These are phyloP conservation scores for Mycena epipterygia DNA, from an alignment of 768 basidiomycete genomes.

Conservation along the genomic window DNA sequence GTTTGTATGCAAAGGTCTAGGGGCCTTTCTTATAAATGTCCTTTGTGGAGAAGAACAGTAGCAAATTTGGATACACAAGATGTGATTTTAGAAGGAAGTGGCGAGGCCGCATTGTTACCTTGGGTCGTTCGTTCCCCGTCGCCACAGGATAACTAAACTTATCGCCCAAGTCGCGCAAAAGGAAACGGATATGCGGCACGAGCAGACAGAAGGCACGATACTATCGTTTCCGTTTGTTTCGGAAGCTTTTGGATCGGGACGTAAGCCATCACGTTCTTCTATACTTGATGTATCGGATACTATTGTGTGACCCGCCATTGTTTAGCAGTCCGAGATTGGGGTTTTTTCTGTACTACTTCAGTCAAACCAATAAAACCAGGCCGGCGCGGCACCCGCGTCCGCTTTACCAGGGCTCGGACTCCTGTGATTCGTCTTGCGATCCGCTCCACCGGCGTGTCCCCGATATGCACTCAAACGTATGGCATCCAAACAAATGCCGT, in stretches of 20 bases:
- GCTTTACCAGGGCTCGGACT: not conserved
- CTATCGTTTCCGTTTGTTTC: not conserved
- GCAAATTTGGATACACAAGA: not conserved
- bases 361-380: too few relatives aligned
- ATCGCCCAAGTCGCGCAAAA: not conserved
- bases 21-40: too few relatives aligned
- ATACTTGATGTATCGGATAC: too few relatives aligned
- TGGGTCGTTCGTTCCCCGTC: conserved; percentile 26
- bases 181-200: conserved; percentile 11
- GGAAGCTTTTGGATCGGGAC: not conserved
- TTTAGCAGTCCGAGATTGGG: too few relatives aligned
- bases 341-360: too few relatives aligned
- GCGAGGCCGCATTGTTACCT: conserved; percentile 3
- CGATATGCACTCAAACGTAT: not conserved
- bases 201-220: not conserved
- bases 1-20: not conserved
- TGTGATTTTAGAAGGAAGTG: not conserved
- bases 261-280: too few relatives aligned
- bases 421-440: conserved; percentile 12
- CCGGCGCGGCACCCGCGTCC: not conserved
- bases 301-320: too few relatives aligned
- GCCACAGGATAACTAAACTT: conserved; percentile 14
- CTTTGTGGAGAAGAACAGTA: not conserved
- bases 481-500: conserved; percentile 28
- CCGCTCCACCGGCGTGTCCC: conserved; percentile 9